A percentile compares a stretch with the other conserved stretches of the same genome.
Evolutionary conservation across 1,284 basidiomycete genomes (phyloP).

Genomic region (Melampsora americana): DNA sequence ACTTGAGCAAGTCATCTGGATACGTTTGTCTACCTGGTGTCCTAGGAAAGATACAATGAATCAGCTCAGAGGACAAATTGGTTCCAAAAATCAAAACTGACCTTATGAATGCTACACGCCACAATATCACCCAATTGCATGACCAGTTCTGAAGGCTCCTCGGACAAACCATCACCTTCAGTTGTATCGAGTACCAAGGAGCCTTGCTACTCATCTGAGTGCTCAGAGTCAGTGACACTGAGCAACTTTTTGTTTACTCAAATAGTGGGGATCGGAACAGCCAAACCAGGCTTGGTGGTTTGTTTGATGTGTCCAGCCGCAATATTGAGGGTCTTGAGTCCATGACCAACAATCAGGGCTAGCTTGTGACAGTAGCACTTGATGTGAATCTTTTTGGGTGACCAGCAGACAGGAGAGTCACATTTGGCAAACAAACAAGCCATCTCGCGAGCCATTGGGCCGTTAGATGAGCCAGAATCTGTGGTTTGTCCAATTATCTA

Average conservation of each 20-base stretch:
- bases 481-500: slow-evolving; percentile 3
- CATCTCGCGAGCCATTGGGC: background rate
- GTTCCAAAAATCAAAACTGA: no score
- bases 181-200: background rate
- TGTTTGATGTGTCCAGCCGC: background rate
- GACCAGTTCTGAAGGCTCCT: background rate
- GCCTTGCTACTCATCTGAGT: background rate
- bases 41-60: no score
- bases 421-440: background rate
- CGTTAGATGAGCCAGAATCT: background rate
- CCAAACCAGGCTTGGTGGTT: no score
- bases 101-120: no score
- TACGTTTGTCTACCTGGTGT: no score
- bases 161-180: background rate
- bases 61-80: no score
- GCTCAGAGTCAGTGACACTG: background rate
- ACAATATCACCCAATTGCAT: no score
- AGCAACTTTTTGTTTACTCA: background rate
- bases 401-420: background rate
- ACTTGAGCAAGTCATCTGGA: no score
- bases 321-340: background rate
- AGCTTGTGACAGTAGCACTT: background rate
- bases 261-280: background rate
- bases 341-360: background rate
- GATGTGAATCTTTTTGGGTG: background rate